phyloP scores from a whole-genome alignment of 2,329 filamentous ascomycete genomes.

The Coniochaeta sp. region DNA sequence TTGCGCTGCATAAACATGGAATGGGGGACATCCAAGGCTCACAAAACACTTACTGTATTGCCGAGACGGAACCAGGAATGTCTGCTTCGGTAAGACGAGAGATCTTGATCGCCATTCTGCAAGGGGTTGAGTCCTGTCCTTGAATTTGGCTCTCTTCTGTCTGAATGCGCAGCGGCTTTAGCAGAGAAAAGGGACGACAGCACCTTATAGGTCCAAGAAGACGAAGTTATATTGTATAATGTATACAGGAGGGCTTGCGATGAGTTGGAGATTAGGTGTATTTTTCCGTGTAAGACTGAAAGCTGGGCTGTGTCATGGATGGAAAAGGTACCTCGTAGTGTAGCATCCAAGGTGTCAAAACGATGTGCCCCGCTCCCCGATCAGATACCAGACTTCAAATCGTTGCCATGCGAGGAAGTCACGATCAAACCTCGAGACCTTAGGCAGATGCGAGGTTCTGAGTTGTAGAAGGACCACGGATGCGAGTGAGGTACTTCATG shows the following conservation, averaged over 20 bases:
- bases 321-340: too few species aligned
- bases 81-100: constrained; percentile 47
- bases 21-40: neutral
- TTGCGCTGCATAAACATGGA: neutral
- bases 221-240: neutral
- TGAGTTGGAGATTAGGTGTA: neutral
- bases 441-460: neutral
- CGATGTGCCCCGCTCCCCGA: neutral
- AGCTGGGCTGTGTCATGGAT: too few species aligned
- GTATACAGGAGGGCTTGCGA: neutral
- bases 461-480: too few species aligned
- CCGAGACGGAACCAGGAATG: constrained; percentile 55
- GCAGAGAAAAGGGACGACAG: neutral
- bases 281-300: too few species aligned
- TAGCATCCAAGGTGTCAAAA: neutral
- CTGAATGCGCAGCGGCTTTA: neutral
- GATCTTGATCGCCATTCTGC: constrained; percentile 44
- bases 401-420: neutral
- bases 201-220: neutral
- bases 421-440: neutral
- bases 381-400: neutral
- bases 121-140: neutral
- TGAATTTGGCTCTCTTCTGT: neutral
- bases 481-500: neutral
- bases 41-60: constrained; percentile 43